Evolutionary conservation across 257 asterid genomes (phyloP).

Genomic region (Salvia hispanica): DNA sequence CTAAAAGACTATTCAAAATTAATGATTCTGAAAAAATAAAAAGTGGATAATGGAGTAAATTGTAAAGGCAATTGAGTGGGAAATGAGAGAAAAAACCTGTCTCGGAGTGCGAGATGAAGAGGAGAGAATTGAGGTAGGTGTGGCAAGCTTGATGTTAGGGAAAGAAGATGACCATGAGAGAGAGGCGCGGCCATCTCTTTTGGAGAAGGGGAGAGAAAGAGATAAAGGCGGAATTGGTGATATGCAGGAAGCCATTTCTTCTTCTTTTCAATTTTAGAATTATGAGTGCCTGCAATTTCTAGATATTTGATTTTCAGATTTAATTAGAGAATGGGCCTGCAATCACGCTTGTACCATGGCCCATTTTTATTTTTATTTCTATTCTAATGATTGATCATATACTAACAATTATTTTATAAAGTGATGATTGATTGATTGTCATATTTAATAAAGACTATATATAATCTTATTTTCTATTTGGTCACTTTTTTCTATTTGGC

Average conservation of each 20-base stretch:
- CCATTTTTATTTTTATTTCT: background rate
- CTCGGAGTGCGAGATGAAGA: slow-evolving; percentile 38
- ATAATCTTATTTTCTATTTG: too few relatives aligned
- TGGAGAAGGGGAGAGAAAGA: slow-evolving; percentile 44
- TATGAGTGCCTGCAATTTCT: background rate
- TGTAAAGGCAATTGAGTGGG: background rate
- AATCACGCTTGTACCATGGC: background rate
- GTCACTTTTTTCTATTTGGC: too few relatives aligned
- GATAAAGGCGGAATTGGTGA: slow-evolving; percentile 37
- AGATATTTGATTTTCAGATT: background rate
- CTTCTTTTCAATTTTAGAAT: slow-evolving; percentile 6
- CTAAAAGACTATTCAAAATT: background rate
- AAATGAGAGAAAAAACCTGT: slow-evolving; percentile 41
- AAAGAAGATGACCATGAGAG: slow-evolving; percentile 81
- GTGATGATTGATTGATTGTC: too few relatives aligned
- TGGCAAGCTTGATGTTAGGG: slow-evolving; percentile 50
- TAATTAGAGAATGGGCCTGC: slow-evolving; percentile 1
- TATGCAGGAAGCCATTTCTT: slow-evolving; percentile 45
- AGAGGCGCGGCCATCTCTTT: slow-evolving; percentile 33
- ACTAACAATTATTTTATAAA: too few relatives aligned
- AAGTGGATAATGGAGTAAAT: background rate
- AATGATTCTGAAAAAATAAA: background rate
- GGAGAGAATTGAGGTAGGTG: slow-evolving; percentile 21
- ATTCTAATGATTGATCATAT: too few relatives aligned
- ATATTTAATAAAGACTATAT: too few relatives aligned